Base-by-base conservation (phyloP, 2,329 filamentous ascomycete species). In the Aspergillus pseudoterreus region DNA sequence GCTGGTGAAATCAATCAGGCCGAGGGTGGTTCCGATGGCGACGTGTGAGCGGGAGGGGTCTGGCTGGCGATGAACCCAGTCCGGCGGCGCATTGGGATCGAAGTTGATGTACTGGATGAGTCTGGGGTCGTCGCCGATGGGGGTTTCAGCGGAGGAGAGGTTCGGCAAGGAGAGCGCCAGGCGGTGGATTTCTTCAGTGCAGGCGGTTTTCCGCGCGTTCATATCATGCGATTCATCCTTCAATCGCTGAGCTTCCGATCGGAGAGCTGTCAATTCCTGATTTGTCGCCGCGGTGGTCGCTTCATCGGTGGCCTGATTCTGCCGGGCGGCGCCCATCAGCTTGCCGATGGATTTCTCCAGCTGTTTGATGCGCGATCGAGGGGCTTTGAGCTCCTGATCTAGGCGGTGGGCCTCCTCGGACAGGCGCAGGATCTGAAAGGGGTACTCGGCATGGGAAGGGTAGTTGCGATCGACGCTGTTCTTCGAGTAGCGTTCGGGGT, bases 381-480 rank as follows among this genome's bases (percentile, higher is more conserved):
- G 72, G 10, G 60, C 58, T 51, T 69, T 66, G 46, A 77, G 65
- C 12, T 71, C 66, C 12, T 68, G 63, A 50, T 75, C 70, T 14
- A 77, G 67, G 39, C 64, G 63, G 17, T 60, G 62, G 5, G 69
- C 64, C 50, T 73, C 68, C 11, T 71, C 63, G 8, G 68, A 66
- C 12, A 75, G 60, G n/a, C 64, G 64, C 70, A 70, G 57, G 42
- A 86, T 84, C 36, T 72, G 71, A 63, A 73, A 78, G 2, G 82
- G 77, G 45, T 80, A 75, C 12, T 75, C 71, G 11, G 76, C 71
- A 49, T 81, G 78, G 0, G 72, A 68, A 12, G 69, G 78, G 74
- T 96, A 96, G 70, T 96, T 96, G 60, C 94, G 85, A 59, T 91
- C 86, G 53, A 87, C 69, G 72, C 90, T 95, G 66, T 95, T 97